These are phyloP conservation scores for Melampsora americana DNA, from an alignment of 1,284 basidiomycete genomes.

Conservation along the genomic window DNA sequence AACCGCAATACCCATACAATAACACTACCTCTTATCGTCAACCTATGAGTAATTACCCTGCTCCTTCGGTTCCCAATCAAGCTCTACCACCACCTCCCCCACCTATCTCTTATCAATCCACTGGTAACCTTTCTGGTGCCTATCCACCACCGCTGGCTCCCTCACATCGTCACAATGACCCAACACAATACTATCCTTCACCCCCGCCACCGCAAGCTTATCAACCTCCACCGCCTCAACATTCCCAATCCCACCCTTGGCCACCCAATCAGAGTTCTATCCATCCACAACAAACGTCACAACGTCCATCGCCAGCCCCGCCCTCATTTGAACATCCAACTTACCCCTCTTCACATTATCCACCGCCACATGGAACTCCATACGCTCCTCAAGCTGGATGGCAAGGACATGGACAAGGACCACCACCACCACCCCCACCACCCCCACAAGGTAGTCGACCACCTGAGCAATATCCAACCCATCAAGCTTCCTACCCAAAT, in stretches of 20 bases:
- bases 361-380: background rate
- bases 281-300: background rate
- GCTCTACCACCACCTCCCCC: conserved; percentile 46
- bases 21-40: conserved; percentile 1
- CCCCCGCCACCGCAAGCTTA: conserved; percentile 48
- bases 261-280: background rate
- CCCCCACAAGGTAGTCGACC: background rate
- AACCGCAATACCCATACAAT: conserved; percentile 44
- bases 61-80: conserved; percentile 16
- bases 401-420: background rate
- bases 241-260: background rate
- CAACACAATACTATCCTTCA: conserved; percentile 8
- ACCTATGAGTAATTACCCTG: conserved; percentile 1
- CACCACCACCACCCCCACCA: background rate
- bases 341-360: background rate
- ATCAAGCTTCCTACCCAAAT: background rate
- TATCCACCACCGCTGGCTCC: conserved; percentile 51
- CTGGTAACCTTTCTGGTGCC: conserved; percentile 42
- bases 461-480: background rate
- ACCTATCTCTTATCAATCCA: conserved; percentile 46
- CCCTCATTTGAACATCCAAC: conserved; percentile 42
- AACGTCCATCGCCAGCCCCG: conserved; percentile 41
- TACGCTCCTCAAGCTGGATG: background rate
- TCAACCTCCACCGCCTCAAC: conserved; percentile 45
- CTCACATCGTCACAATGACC: conserved; percentile 43